Base-by-base conservation (phyloP, 768 basidiomycete species). In the Lentinus tigrinus region DNA sequence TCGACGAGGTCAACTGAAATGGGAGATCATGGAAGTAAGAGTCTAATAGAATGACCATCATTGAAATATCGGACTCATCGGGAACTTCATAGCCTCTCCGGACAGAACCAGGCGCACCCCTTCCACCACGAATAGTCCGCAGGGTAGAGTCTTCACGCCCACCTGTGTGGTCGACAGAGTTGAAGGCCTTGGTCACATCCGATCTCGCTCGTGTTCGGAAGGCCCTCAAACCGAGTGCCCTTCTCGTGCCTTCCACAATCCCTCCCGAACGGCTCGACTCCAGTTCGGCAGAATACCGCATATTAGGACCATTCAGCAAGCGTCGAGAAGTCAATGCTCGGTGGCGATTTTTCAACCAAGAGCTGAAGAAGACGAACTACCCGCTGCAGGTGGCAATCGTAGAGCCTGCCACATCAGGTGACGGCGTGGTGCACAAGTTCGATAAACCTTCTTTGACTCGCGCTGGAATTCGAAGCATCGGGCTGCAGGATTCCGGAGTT, bases 301-400 rank as follows among this genome's bases (percentile, higher is more conserved):
- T 87, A 3, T 72, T 89, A 34, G 90, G 89, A 2, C 81, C 78
- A 10, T 74, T 91, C 42, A 89, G 88, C 75, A 88, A 83, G 67
- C 83, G 91, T 36, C 81, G 90, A 43, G 82, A 91, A 68, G 77
- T 84, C 48, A 93, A 94, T 70, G 77, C 85, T 46, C 83, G 84
- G 21, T 83, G 87, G 84, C 81, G 84, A 21, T 89, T 78, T 65
- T 91, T 85, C 70, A 72, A 68, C 16, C 63, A 60, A 10, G 81
- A 89, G 66, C 75, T 75, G 61, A 79, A 75, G 64, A 87, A 84
- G 62, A 71, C 86, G 23, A 66, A 72, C 3, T 84, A 85, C 24
- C 89, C 91, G 7, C 68, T 91, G n/a, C 75, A 85, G 61, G 65
- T 82, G 16, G 68, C 69, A n/a, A 62, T 74, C n/a, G 48, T 60